Conservation (phyloP, 1,284 basidiomycete species). For the Ustilago vetiveriae region DNA sequence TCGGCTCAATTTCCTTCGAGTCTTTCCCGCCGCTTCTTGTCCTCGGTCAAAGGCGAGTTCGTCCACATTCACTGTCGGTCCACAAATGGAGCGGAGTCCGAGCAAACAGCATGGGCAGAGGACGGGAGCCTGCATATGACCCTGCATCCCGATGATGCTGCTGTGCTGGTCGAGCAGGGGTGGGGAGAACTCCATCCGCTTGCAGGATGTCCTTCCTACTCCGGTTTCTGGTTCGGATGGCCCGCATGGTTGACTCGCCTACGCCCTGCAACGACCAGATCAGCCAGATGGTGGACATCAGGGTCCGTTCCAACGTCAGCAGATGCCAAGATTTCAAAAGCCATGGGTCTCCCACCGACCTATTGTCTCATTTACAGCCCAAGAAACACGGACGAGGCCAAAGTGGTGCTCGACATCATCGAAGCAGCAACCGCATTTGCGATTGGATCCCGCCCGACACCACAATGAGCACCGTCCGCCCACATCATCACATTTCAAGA, state of each 20-base stretch:
- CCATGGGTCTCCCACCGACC: conserved; percentile 45
- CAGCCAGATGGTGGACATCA: conserved; percentile 33
- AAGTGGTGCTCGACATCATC: conserved; percentile 33
- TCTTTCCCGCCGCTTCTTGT: conserved; percentile 31
- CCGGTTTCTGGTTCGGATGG: conserved; percentile 45
- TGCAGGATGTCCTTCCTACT: conserved; percentile 43
- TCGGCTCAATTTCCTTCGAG: conserved; percentile 24
- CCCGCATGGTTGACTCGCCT: conserved; percentile 26
- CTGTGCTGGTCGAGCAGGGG: conserved; percentile 26
- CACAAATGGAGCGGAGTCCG: neutral
- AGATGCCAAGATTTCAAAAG: conserved; percentile 8
- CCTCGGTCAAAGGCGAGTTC: conserved; percentile 37
- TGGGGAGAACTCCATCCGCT: conserved; percentile 53
- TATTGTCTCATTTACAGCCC: conserved; percentile 50
- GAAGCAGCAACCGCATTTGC: conserved; percentile 37
- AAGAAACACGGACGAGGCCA: conserved; percentile 34
- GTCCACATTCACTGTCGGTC: conserved; percentile 37
- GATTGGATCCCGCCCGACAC: conserved; percentile 10
- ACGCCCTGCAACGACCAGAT: neutral
- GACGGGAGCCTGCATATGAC: conserved; percentile 51
- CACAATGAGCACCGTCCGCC: neutral
- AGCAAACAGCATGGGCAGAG: neutral
- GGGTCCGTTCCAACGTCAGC: conserved; percentile 14
- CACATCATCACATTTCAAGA: neutral
- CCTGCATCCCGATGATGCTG: conserved; percentile 43